Percentiles rank a stretch among this genome's conserved stretches.
These are phyloP conservation scores for Brassica incana DNA, from an alignment of 345 rosid genomes.

Conservation along the genomic window DNA sequence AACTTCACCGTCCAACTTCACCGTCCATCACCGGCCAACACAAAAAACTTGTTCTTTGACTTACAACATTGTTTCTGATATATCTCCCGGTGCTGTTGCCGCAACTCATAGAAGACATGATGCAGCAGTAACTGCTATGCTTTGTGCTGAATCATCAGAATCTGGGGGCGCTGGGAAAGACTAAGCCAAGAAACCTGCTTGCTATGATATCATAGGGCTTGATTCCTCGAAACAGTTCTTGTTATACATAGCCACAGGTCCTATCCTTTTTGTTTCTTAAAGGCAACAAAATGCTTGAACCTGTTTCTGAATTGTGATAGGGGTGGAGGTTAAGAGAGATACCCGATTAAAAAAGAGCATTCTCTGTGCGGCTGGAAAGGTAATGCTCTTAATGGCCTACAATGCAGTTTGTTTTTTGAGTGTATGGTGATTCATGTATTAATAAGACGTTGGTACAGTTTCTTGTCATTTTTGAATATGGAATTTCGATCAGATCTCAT, in stretches of 20 bases:
- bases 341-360: constrained; percentile 66
- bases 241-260: constrained; percentile 82
- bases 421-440: not conserved
- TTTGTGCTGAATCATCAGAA: constrained; percentile 75
- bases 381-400: constrained; percentile 37
- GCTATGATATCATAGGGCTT: constrained; percentile 74
- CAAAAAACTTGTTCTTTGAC: too few relatives aligned
- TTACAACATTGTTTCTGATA: constrained; percentile 83
- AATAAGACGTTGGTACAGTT: not conserved
- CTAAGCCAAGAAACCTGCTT: constrained; percentile 79
- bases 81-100: constrained; percentile 86
- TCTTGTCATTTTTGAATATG: constrained; percentile 42
- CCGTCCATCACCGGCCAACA: too few relatives aligned
- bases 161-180: constrained; percentile 77
- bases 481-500: constrained; percentile 90
- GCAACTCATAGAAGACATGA: constrained; percentile 92
- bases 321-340: constrained; percentile 80
- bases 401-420: not conserved
- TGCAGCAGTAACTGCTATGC: constrained; percentile 84
- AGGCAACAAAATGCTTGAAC: constrained; percentile 20
- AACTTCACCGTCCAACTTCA: too few relatives aligned
- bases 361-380: constrained; percentile 89
- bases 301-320: constrained; percentile 42
- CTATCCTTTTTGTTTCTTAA: constrained; percentile 6
- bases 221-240: constrained; percentile 75